Evolutionary conservation across 2,329 filamentous ascomycete species (phyloP).

Genomic region (Chalaropsis ovoidea): DNA sequence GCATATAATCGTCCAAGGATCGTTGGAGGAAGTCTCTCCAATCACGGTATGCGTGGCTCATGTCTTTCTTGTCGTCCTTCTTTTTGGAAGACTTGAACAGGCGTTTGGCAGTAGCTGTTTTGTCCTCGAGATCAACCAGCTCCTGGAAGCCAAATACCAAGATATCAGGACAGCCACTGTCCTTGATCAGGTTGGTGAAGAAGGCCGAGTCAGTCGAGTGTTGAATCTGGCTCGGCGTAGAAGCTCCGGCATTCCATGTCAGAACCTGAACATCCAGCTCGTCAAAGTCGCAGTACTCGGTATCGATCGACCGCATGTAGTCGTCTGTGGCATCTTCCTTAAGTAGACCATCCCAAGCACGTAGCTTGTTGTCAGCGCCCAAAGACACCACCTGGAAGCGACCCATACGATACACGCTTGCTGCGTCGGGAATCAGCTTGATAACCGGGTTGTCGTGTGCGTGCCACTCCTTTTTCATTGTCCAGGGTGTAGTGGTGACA

Average conservation of each 20-base stretch:
- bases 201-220: constrained; percentile 65
- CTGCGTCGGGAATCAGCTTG: constrained; percentile 64
- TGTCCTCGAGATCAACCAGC: constrained; percentile 94
- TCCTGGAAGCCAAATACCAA: constrained; percentile 96
- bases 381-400: constrained; percentile 76
- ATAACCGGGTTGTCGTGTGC: constrained; percentile 77
- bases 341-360: constrained; percentile 83
- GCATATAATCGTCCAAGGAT: constrained; percentile 74
- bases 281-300: constrained; percentile 75
- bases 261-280: constrained; percentile 70
- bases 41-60: constrained; percentile 94
- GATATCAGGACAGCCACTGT: constrained; percentile 74
- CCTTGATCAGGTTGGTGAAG: constrained; percentile 66
- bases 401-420: constrained; percentile 76
- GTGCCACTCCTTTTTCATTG: constrained; percentile 86
- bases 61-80: constrained; percentile 73
- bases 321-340: constrained; percentile 91
- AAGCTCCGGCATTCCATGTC: constrained; percentile 97
- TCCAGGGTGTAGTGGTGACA: constrained; percentile 70
- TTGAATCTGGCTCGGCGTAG: constrained; percentile 73
- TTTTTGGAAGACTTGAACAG: constrained; percentile 62
- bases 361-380: constrained; percentile 74
- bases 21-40: constrained; percentile 86
- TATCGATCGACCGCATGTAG: constrained; percentile 75
- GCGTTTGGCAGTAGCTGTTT: constrained; percentile 85